These are phyloP conservation scores for Sistotremastrum niveocremeum DNA, from an alignment of 768 basidiomycete species.

Conservation along the genomic window DNA sequence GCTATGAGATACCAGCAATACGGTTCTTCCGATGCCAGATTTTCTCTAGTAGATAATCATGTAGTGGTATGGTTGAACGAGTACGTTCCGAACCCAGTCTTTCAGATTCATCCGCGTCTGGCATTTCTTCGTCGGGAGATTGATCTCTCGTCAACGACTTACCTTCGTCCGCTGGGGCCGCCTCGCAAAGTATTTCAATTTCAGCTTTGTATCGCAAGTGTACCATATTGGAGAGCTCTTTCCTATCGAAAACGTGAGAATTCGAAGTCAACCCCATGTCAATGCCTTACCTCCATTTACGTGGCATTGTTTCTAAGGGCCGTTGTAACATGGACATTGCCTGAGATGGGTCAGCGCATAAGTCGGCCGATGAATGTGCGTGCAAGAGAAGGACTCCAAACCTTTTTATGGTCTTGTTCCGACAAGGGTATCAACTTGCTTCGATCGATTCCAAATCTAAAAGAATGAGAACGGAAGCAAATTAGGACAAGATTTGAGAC, in stretches of 20 bases:
- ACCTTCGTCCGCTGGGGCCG: no score
- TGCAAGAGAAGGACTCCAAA: conserved; percentile 10
- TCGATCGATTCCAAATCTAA: conserved; percentile 45
- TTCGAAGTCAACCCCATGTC: background rate
- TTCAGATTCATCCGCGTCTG: no score
- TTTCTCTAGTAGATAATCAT: no score
- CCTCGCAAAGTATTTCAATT: conserved; percentile 52
- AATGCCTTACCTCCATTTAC: conserved; percentile 49
- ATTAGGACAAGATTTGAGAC: background rate
- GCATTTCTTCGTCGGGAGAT: no score
- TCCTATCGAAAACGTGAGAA: conserved; percentile 28
- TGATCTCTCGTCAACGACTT: no score
- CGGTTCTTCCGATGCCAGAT: no score
- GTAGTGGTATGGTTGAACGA: no score
- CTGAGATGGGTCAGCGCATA: conserved; percentile 21
- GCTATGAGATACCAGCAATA: no score
- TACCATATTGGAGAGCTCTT: conserved; percentile 70
- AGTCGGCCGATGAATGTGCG: background rate
- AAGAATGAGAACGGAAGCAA: background rate
- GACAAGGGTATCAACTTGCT: conserved; percentile 59
- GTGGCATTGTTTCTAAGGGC: conserved; percentile 28
- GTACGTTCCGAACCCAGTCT: no score
- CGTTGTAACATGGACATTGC: conserved; percentile 49
- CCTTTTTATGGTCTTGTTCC: conserved; percentile 65
- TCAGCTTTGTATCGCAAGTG: conserved; percentile 83